Percentiles rank a stretch among this genome's conserved stretches.
Conservation (phyloP, 169 alveolate species). For the Plasmodium adleri region DNA sequence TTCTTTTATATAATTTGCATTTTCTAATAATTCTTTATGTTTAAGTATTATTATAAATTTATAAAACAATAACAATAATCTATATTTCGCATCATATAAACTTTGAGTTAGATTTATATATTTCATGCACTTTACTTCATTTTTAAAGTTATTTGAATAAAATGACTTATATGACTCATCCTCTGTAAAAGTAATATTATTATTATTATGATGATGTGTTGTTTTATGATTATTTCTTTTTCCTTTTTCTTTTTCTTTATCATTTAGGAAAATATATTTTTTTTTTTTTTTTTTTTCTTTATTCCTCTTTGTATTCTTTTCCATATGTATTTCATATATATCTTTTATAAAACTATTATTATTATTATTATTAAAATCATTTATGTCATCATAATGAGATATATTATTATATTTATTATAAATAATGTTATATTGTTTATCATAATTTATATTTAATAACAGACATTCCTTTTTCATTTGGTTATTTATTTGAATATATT, state of each 20-base stretch:
- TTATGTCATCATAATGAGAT: too few relatives aligned
- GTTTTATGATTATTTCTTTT: slow-evolving; percentile 33
- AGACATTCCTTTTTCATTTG: not conserved
- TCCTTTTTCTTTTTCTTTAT: slow-evolving; percentile 6
- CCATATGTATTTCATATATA: not conserved
- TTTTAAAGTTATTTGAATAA: slow-evolving; percentile 40
- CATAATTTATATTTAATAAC: too few relatives aligned
- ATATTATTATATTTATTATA: too few relatives aligned
- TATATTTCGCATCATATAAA: slow-evolving; percentile 38
- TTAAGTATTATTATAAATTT: slow-evolving; percentile 43
- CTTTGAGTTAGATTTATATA: slow-evolving; percentile 60
- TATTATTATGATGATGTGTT: not conserved
- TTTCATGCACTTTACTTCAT: slow-evolving; percentile 65
- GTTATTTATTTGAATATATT: not conserved
- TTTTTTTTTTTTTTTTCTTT: too few relatives aligned
- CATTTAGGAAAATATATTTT: not conserved
- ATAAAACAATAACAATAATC: slow-evolving; percentile 31
- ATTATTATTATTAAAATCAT: too few relatives aligned
- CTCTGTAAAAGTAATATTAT: not conserved
- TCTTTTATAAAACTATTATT: too few relatives aligned
- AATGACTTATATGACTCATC: too few relatives aligned
- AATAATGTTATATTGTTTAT: too few relatives aligned
- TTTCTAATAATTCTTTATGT: slow-evolving; percentile 26
- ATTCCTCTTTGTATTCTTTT: not conserved
- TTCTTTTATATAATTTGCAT: slow-evolving; percentile 13